Evolutionary conservation across 2,329 filamentous ascomycete genomes (phyloP), one percentile per base, ranked within the genome.

Genomic region (Colletotrichum caudatum): DNA sequence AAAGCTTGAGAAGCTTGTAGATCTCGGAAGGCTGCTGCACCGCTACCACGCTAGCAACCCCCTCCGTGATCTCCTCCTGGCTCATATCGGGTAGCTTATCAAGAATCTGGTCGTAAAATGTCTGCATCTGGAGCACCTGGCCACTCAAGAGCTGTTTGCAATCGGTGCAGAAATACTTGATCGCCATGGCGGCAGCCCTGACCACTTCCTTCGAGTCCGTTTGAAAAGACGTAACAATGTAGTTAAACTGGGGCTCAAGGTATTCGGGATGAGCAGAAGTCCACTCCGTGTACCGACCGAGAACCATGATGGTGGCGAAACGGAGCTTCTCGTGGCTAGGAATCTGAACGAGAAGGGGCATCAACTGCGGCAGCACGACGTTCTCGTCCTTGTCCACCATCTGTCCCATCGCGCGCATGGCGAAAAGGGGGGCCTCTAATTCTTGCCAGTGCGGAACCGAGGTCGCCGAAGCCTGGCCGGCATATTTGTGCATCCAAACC

Each of bases 251-350:
- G 11, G 93, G 88, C 81, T 97, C 93, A 11, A 99, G 86, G 57
- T 95, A 97, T 70, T 98, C 94, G 0, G 95, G 94, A 78, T 99
- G 96, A 59, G 94, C 91, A 6, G 96, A 91, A 0, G 97, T 99
- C 96, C 96, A 99, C 81, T 98, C 95, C 0, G 97, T 99, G 79
- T 99, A 99, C 73, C 96, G 90, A 48, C 94, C 96, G 29, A 99
- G 88, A 3, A 97, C 95, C 94, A 99, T 98, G 78, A 98, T 97
- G 7, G 95, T 95, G 74, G 97, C 95, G 82, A 99, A 99, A 9
- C 95, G 94, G n/a, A 99, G 89, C 84, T 98, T 99, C 82, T 98
- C 94, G 77, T 99, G 96, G 78, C 93, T 92, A 0, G 96, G 96
- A 72, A 99, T 97, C 78, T 97, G 93, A 14, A 97, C 94, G 74